A percentile compares a stretch with the other conserved stretches of the same genome.
Conservation (phyloP, 2,329 filamentous ascomycete genomes). For the Aspergillus novoparasiticus region DNA sequence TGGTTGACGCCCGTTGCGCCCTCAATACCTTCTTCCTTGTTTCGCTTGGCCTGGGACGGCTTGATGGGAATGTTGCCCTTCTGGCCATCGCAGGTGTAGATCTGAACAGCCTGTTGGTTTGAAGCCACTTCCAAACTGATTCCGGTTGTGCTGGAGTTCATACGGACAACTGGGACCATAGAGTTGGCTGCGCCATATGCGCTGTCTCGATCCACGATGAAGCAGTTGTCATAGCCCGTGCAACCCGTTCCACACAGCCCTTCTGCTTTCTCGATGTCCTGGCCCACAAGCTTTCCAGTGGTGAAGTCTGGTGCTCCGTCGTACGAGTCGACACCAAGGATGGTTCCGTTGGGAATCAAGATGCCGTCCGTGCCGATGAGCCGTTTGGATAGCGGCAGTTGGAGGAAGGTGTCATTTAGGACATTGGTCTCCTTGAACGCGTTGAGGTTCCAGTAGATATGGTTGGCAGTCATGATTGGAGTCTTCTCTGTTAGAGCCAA, state of each 20-base stretch:
- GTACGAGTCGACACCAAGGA: slow-evolving; percentile 71
- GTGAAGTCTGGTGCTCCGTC: slow-evolving; percentile 64
- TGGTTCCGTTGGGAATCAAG: slow-evolving; percentile 73
- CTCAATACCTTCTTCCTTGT: slow-evolving; percentile 58
- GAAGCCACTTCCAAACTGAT: slow-evolving; percentile 80
- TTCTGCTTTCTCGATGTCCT: slow-evolving; percentile 64
- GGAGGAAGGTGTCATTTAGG: slow-evolving; percentile 47
- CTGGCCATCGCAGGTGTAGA: slow-evolving; percentile 80
- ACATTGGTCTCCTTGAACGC: slow-evolving; percentile 48
- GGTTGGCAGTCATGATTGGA: slow-evolving; percentile 54
- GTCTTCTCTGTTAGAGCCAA: slow-evolving; percentile 49
- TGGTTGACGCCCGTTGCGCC: slow-evolving; percentile 53
- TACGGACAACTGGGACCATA: slow-evolving; percentile 56
- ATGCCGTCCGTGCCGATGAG: slow-evolving; percentile 58
- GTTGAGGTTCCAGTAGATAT: slow-evolving; percentile 56
- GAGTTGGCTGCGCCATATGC: slow-evolving; percentile 36
- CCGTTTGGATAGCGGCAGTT: slow-evolving; percentile 49
- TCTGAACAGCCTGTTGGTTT: slow-evolving; percentile 84
- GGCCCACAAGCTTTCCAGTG: slow-evolving; percentile 74
- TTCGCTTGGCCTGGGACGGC: slow-evolving; percentile 50
- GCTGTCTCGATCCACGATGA: slow-evolving; percentile 48
- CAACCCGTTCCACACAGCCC: slow-evolving; percentile 81
- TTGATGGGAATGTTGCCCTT: slow-evolving; percentile 62
- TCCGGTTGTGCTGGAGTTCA: slow-evolving; percentile 70
- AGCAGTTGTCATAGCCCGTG: slow-evolving; percentile 75